Conservation (phyloP, 345 rosid genomes). For the Salix koriyanagi region DNA sequence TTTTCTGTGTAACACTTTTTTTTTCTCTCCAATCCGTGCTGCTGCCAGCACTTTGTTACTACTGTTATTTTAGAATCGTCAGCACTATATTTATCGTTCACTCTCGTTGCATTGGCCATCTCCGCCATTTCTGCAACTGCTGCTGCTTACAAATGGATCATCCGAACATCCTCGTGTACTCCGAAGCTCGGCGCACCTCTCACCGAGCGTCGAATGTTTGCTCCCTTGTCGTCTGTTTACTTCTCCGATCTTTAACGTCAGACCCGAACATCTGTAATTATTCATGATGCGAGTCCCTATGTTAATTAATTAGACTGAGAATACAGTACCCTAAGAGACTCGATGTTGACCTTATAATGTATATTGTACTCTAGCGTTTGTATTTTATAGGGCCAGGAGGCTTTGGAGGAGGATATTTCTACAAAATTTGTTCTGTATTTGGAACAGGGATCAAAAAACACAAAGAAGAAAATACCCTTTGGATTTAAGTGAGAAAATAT, state of each 20-base stretch:
- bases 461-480: neutral
- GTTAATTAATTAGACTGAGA: no score
- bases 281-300: no score
- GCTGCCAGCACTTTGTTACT: neutral
- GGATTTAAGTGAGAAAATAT: neutral
- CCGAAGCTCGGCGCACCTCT: neutral
- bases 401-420: no score
- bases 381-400: no score
- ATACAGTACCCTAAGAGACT: no score
- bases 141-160: no score
- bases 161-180: neutral
- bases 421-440: neutral
- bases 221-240: neutral
- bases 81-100: neutral
- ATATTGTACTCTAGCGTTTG: no score
- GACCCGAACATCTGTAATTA: neutral
- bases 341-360: no score
- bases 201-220: neutral
- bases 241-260: neutral
- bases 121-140: neutral
- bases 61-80: no score
- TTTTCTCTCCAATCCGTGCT: neutral
- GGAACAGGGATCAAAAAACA: neutral
- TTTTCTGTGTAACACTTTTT: no score
- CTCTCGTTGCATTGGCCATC: neutral